Evolutionary conservation across 331 rosid species (phyloP), one percentile per base, ranked within the genome.

Genomic region (Dryas integrifolia): DNA sequence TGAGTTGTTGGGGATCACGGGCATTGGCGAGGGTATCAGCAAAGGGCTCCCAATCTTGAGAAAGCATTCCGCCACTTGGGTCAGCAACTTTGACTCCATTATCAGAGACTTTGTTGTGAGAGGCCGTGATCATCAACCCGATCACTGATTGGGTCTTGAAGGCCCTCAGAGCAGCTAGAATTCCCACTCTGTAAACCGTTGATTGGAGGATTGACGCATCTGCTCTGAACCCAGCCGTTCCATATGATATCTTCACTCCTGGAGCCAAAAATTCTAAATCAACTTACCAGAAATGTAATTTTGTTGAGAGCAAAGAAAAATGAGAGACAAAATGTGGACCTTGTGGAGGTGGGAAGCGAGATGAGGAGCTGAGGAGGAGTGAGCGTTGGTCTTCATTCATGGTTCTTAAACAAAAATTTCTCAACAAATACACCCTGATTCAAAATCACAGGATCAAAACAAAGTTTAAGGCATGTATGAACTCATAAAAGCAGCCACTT

Each of bases 11-110:
- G 7, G 96, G 77, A 77, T 90, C 81, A 75, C 82, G 67, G 9
- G 92, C 96, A 77, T 85, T 83, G 68, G 96, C 96, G 8, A 94
- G 85, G 8, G 86, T 78, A 39, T 94, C 92, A 3, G 98, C 96
- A 57, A 94, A 91, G 21, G 97, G 93, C 73, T 94, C 97, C 98
- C 97, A 91, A n/a, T 82, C 85, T 85, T 91, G 98, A 60, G 96
- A 77, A 76, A 94, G 92, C 97, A 94, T 89, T 67, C 92, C 92
- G 0, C 97, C 98, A 65, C 59, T 86, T 0, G 90, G 92, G 64
- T 91, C 98, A 51, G 96, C 92, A 60, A 94, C 76, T 80, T 94
- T 94, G 70, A 89, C 87, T 16, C 98, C 98, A 73, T 94, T 94
- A 65, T 94, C 97, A 39, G 96, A 88, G 35, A 88, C 83, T 68